Evolutionary conservation across 2,329 filamentous ascomycete genomes (phyloP).

Genomic region (Ascochyta pisi): DNA sequence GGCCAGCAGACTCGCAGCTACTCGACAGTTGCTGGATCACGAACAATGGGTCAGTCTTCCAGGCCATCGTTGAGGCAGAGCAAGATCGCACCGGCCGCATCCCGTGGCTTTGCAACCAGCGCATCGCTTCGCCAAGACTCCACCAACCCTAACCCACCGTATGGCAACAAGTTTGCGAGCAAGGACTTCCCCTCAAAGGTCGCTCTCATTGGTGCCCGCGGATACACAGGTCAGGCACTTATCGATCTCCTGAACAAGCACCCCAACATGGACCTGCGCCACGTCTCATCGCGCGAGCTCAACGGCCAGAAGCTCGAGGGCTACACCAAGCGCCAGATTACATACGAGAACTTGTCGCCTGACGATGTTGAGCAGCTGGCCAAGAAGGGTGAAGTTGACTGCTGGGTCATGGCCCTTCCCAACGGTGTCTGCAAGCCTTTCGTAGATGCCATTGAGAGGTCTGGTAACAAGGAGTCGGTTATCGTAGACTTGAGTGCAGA

Average conservation of each 20-base stretch:
- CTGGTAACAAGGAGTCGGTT: slow-evolving; percentile 69
- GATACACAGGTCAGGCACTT: slow-evolving; percentile 91
- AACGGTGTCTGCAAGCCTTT: slow-evolving; percentile 95
- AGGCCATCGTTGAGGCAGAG: slow-evolving; percentile 34
- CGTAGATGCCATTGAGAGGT: slow-evolving; percentile 83
- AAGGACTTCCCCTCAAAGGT: slow-evolving; percentile 80
- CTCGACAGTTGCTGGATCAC: slow-evolving; percentile 58
- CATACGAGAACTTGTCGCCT: slow-evolving; percentile 86
- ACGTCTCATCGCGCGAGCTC: slow-evolving; percentile 93
- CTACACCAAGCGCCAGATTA: slow-evolving; percentile 89
- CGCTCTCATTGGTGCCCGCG: slow-evolving; percentile 87
- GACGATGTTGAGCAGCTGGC: slow-evolving; percentile 89
- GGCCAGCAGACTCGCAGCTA: slow-evolving; percentile 71
- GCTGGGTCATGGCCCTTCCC: slow-evolving; percentile 96
- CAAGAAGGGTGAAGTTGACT: slow-evolving; percentile 83
- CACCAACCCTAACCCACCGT: slow-evolving; percentile 88
- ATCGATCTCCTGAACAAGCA: slow-evolving; percentile 87
- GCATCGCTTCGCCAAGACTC: slow-evolving; percentile 50
- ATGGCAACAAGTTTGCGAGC: slow-evolving; percentile 86
- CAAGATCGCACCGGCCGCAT: slow-evolving; percentile 44
- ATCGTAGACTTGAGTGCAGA: slow-evolving; percentile 97
- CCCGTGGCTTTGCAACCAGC: slow-evolving; percentile 65
- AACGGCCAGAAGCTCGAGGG: slow-evolving; percentile 85
- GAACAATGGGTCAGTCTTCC: slow-evolving; percentile 33
- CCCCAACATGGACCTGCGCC: slow-evolving; percentile 85